Percentiles rank a stretch among this genome's conserved stretches.
phyloP scores from a whole-genome alignment of 257 asterid species.

The Nyctanthes arbortristis region DNA sequence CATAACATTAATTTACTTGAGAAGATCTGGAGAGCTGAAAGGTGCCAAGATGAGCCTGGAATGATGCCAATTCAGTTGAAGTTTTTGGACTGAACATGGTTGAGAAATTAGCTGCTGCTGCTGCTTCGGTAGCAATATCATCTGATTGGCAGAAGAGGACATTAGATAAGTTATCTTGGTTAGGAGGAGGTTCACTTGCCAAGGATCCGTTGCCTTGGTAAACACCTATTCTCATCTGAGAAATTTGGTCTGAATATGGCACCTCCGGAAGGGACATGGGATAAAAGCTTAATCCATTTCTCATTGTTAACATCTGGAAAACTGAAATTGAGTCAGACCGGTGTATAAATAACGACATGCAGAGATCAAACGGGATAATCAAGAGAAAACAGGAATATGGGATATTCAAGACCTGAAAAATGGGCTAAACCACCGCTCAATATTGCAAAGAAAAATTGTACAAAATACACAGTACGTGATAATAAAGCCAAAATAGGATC shows the following conservation, averaged over 20 bases:
- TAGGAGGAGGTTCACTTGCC: slow-evolving; percentile 26
- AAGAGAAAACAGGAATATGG: too few relatives aligned
- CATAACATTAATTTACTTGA: slow-evolving; percentile 30
- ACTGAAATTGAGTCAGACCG: slow-evolving; percentile 4
- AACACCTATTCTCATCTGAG: slow-evolving; percentile 34
- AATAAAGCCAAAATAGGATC: too few relatives aligned
- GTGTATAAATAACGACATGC: neutral
- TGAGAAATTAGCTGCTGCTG: slow-evolving; percentile 30
- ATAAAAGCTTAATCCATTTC: slow-evolving; percentile 67
- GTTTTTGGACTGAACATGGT: slow-evolving; percentile 24
- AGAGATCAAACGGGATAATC: too few relatives aligned
- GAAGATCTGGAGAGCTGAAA: slow-evolving; percentile 35
- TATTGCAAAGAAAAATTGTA: too few relatives aligned
- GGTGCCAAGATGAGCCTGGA: slow-evolving; percentile 33
- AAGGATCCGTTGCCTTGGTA: slow-evolving; percentile 33
- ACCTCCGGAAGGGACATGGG: slow-evolving; percentile 57
- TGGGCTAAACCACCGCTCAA: too few relatives aligned
- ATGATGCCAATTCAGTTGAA: slow-evolving; percentile 32
- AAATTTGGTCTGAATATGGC: slow-evolving; percentile 31
- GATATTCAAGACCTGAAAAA: too few relatives aligned
- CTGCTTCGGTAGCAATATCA: slow-evolving; percentile 22
- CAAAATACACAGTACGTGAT: too few relatives aligned
- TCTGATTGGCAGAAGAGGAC: slow-evolving; percentile 24
- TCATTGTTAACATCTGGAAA: slow-evolving; percentile 64
- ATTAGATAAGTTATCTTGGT: slow-evolving; percentile 30